A percentile compares a stretch with the other conserved stretches of the same genome.
These are phyloP conservation scores for thale cress (Arabidopsis thaliana) DNA, from an alignment of 345 rosid genomes.

Conservation along the genomic window TAIR10.1 NC_003074.8:4073001-4073500, in stretches of 20 bases:
- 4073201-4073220: constrained; percentile 51
- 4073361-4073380: constrained; percentile 69
- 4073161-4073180: constrained; percentile 56
- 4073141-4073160: constrained; percentile 57
- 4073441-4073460: constrained; percentile 42
- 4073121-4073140: constrained; percentile 44
- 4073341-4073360: constrained; percentile 63
- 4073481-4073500: constrained; percentile 53
- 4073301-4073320: constrained; percentile 46
- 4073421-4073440: constrained; percentile 62
- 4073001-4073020: constrained; percentile 81
- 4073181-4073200: constrained; percentile 48
- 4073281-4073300: constrained; percentile 47
- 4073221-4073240: constrained; percentile 63
- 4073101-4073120: constrained; percentile 61
- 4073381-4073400: constrained; percentile 49
- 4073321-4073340: constrained; percentile 52
- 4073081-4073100: constrained; percentile 80
- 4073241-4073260: constrained; percentile 61
- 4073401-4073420: constrained; percentile 61
- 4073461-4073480: constrained; percentile 49
- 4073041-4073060: constrained; percentile 83
- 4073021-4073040: constrained; percentile 71
- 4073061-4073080: constrained; percentile 92
- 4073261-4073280: constrained; percentile 75